Evolutionary conservation across 345 rosid species (phyloP).

Genomic region (Melaleuca quinquenervia): DNA sequence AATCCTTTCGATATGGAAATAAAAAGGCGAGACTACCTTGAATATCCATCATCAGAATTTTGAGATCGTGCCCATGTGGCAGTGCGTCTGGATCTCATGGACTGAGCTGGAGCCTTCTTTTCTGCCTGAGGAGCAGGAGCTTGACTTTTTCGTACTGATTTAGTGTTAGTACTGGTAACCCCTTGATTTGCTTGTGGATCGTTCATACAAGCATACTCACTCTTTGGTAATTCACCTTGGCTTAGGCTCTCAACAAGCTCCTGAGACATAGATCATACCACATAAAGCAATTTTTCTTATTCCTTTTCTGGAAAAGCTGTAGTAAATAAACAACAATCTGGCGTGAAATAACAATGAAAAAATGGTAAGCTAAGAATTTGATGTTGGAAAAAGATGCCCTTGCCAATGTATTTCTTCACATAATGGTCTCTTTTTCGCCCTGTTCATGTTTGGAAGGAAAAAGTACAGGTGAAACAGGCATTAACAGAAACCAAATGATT

Average conservation of each 20-base stretch:
- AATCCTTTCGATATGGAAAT: background rate
- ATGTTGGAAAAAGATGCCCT: background rate
- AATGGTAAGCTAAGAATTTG: background rate
- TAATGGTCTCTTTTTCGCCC: background rate
- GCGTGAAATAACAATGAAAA: background rate
- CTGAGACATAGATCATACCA: slow-evolving; percentile 18
- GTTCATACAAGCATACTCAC: slow-evolving; percentile 48
- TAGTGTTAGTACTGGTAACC: slow-evolving; percentile 2
- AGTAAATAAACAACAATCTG: background rate
- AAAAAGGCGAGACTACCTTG: slow-evolving; percentile 34
- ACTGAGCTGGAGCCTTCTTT: slow-evolving; percentile 59
- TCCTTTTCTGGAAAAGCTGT: background rate
- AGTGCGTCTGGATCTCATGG: slow-evolving; percentile 84
- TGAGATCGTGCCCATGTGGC: slow-evolving; percentile 67
- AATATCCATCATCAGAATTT: slow-evolving; percentile 72
- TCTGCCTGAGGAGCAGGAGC: slow-evolving; percentile 38
- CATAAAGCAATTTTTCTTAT: background rate
- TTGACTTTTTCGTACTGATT: slow-evolving; percentile 27
- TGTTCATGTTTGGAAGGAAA: background rate
- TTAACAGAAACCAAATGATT: background rate
- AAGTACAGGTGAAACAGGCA: background rate
- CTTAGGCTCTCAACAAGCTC: slow-evolving; percentile 66
- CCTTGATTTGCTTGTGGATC: slow-evolving; percentile 22
- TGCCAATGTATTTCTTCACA: background rate
- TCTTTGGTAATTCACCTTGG: slow-evolving; percentile 64